phyloP scores from a whole-genome alignment of 495 filamentous ascomycete species.

The Cairneyella variabilis region DNA sequence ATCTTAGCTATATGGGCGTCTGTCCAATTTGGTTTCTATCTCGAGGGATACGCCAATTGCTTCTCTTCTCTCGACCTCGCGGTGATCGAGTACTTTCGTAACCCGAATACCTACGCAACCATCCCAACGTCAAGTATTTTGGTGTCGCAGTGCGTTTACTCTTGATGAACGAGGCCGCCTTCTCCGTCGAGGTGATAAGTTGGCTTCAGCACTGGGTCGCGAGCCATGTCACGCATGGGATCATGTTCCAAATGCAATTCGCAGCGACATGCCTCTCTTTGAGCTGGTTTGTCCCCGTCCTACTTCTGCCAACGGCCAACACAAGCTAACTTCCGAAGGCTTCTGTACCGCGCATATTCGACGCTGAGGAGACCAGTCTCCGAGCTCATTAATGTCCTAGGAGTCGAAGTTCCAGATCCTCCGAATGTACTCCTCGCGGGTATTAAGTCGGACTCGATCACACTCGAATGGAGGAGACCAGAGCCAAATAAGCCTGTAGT shows the following conservation, averaged over 20 bases:
- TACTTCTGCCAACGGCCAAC: not conserved
- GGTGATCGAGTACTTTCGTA: too few relatives aligned
- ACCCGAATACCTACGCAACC: too few relatives aligned
- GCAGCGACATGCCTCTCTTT: constrained; percentile 27
- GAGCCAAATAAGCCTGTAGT: constrained; percentile 72
- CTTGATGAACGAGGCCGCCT: constrained; percentile 28
- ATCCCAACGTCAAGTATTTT: too few relatives aligned
- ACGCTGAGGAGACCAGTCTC: constrained; percentile 87
- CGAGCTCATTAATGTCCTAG: constrained; percentile 82
- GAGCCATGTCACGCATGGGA: constrained; percentile 22
- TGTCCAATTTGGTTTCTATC: too few relatives aligned
- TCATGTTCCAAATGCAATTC: constrained; percentile 29
- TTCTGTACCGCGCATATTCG: constrained; percentile 75
- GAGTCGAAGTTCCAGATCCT: constrained; percentile 86
- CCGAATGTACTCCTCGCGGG: constrained; percentile 90
- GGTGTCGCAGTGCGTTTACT: too few relatives aligned
- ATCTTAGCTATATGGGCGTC: too few relatives aligned
- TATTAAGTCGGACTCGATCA: constrained; percentile 78
- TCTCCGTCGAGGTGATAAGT: constrained; percentile 16
- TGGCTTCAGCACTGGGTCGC: constrained; percentile 25
- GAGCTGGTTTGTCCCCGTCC: constrained; percentile 22
- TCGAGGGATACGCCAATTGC: too few relatives aligned
- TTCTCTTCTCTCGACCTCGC: too few relatives aligned
- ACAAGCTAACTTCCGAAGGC: constrained; percentile 44
- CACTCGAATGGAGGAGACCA: constrained; percentile 86